Evolutionary conservation across 768 basidiomycete genomes (phyloP), one percentile per base, ranked within the genome.

Genomic region (Lyophyllum semitale): DNA sequence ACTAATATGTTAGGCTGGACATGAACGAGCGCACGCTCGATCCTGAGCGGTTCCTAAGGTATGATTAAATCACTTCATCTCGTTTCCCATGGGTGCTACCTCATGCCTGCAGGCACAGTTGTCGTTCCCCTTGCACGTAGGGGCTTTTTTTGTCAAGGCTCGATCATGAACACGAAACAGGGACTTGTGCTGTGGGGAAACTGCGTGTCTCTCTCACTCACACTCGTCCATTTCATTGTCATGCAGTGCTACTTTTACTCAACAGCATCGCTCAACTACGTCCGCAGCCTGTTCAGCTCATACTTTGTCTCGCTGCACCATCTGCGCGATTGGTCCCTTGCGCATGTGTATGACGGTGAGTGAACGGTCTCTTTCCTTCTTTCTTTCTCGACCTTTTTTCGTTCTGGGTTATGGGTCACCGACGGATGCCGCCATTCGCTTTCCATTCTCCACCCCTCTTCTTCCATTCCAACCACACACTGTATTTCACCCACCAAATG

Each of bases 211-310:
- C n/a, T n/a, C n/a, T n/a, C n/a, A n/a, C n/a, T n/a, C n/a, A n/a
- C n/a, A n/a, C n/a, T n/a, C n/a, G n/a, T n/a, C n/a, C n/a, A n/a
- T n/a, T n/a, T n/a, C n/a, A 27, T 23, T 43, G 12, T 33, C 53
- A 9, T 13, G 23, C 25, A 95, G 92, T 58, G 95, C 96, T 98
- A 98, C 79, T 98, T 98, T 74, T 89, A 98, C 73, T 98, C 96
- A 0, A 82, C 93, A 0, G 82, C 95, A 7, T 98, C 97, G 0
- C 79, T 98, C 38, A 99, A 99, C 74, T 87, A 95, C 71, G 80
- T 98, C 54, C 89, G 97, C 17, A 83, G 87, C 2, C 81, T 98
- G 32, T 83, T 99, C 6, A 85, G 88, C 1, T 96, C 94, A 12
- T 93, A 94, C 23, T 98, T 98, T 66, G 96, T 94, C 0, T 93